Percentiles rank a stretch among this genome's conserved stretches.
Evolutionary conservation across 495 filamentous ascomycete genomes (phyloP).

Genomic region (Xylaria bambusicola): DNA sequence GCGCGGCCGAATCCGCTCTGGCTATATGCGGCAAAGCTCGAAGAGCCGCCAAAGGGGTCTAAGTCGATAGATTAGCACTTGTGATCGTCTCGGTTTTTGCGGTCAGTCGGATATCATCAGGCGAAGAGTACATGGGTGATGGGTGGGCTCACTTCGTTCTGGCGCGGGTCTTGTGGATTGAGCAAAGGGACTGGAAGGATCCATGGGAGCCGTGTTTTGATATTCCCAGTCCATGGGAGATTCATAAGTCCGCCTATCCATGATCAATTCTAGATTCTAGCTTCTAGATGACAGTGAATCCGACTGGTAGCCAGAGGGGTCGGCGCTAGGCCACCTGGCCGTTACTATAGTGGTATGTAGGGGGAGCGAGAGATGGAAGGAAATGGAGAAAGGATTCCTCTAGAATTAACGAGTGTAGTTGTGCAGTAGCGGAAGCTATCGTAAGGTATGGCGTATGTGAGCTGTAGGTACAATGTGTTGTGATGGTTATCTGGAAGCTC

Average conservation of each 20-base stretch:
- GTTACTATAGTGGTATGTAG: too few species aligned
- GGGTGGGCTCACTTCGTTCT: conserved; percentile 23
- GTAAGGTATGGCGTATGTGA: too few species aligned
- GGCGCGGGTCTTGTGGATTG: conserved; percentile 32
- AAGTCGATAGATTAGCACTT: background rate
- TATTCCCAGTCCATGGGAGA: conserved; percentile 56
- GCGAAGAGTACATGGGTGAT: too few species aligned
- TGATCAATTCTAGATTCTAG: conserved; percentile 15
- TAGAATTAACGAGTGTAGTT: too few species aligned
- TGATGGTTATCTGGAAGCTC: background rate
- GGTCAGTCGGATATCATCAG: too few species aligned
- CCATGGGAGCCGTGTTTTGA: conserved; percentile 44
- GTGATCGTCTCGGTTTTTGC: too few species aligned
- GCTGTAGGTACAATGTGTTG: background rate
- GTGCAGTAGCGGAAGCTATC: too few species aligned
- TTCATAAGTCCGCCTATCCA: conserved; percentile 48
- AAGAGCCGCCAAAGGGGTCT: conserved; percentile 25
- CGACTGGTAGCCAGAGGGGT: too few species aligned
- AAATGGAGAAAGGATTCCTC: too few species aligned
- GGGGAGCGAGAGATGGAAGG: too few species aligned
- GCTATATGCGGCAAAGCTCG: conserved; percentile 22
- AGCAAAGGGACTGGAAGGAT: conserved; percentile 50
- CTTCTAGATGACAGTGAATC: too few species aligned
- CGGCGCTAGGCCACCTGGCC: too few species aligned
- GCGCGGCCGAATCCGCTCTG: conserved; percentile 38